These are phyloP conservation scores for Persicaria tinctoria DNA, from an alignment of 148 eudicot genomes.

Conservation along the genomic window DNA sequence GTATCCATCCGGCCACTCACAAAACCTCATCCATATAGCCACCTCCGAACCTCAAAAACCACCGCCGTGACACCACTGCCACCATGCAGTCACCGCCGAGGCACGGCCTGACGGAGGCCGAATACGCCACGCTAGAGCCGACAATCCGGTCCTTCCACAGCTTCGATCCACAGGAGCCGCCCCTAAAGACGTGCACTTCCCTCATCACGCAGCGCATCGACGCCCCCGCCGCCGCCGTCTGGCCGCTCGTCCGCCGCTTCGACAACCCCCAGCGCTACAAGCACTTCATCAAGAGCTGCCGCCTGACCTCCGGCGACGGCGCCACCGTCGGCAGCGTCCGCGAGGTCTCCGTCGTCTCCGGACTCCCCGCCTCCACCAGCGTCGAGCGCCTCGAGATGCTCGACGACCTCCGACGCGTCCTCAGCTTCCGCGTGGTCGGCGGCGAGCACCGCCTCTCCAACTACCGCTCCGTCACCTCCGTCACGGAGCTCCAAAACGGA, in stretches of 20 bases:
- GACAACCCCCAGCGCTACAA: slow-evolving; percentile 83
- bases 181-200: slow-evolving; percentile 62
- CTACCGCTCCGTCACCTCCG: slow-evolving; percentile 66
- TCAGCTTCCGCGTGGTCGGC: slow-evolving; percentile 71
- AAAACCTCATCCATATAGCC: neutral
- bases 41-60: neutral
- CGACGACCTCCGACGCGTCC: slow-evolving; percentile 45
- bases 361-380: slow-evolving; percentile 73
- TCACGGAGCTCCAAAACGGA: slow-evolving; percentile 42
- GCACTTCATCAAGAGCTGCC: slow-evolving; percentile 82
- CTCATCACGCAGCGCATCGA: slow-evolving; percentile 67
- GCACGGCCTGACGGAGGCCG: slow-evolving; percentile 46
- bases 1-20: neutral
- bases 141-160: slow-evolving; percentile 49
- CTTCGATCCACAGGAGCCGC: slow-evolving; percentile 30
- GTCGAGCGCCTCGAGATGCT: slow-evolving; percentile 65
- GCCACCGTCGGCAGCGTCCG: slow-evolving; percentile 54
- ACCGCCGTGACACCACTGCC: neutral
- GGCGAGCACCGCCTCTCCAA: slow-evolving; percentile 73
- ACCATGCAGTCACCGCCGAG: slow-evolving; percentile 17
- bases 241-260: slow-evolving; percentile 65
- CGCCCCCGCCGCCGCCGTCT: slow-evolving; percentile 51
- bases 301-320: slow-evolving; percentile 38
- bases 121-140: slow-evolving; percentile 39
- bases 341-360: slow-evolving; percentile 70